phyloP scores from a whole-genome alignment of 805 yeast genomes.

The Barnettozyma sucrosica region DNA sequence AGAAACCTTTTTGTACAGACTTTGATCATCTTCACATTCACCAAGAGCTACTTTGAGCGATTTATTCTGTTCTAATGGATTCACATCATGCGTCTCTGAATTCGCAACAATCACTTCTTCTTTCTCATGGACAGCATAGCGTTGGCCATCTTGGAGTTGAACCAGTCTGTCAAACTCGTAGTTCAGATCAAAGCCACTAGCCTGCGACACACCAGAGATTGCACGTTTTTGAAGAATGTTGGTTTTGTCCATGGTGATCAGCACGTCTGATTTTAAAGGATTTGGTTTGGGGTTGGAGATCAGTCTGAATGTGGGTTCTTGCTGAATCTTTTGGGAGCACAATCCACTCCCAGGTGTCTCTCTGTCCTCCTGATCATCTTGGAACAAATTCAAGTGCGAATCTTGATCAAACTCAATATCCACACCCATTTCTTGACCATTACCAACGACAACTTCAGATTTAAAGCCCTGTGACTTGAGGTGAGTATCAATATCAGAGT shows the following conservation, averaged over 20 bases:
- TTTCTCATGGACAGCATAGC: slow-evolving; percentile 14
- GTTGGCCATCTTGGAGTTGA: slow-evolving; percentile 15
- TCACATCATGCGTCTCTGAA: neutral
- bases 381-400: slow-evolving; percentile 5
- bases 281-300: slow-evolving; percentile 1
- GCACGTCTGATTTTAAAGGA: slow-evolving; percentile 2
- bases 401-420: slow-evolving; percentile 21
- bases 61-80: neutral
- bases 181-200: slow-evolving; percentile 15
- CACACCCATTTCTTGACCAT: slow-evolving; percentile 19
- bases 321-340: neutral
- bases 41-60: neutral
- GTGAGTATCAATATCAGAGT: slow-evolving; percentile 13
- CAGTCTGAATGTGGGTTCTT: slow-evolving; percentile 4
- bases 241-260: neutral
- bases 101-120: slow-evolving; percentile 13
- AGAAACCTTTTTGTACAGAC: neutral
- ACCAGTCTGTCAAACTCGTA: slow-evolving; percentile 20
- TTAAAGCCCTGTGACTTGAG: slow-evolving; percentile 15
- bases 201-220: slow-evolving; percentile 15
- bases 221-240: neutral
- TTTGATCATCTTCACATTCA: slow-evolving; percentile 12
- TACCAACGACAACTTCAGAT: slow-evolving; percentile 18
- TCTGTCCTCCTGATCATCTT: neutral
- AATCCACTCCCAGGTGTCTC: neutral